Conservation (phyloP, 192 early-diverging fungal genomes). For the Coemansia asiatica region DNA sequence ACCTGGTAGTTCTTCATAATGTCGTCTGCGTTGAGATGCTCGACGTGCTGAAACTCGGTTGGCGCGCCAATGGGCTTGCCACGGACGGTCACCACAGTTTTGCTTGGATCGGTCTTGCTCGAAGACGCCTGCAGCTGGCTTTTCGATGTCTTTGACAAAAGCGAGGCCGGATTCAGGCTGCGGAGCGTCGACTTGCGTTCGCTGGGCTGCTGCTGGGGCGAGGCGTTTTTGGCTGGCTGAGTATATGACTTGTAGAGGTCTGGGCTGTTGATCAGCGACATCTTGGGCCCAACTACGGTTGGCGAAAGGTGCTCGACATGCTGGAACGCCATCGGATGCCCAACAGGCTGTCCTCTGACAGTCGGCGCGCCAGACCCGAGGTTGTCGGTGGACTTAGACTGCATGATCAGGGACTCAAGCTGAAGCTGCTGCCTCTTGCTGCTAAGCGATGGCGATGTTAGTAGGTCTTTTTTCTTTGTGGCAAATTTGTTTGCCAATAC, state of each 20-base stretch:
- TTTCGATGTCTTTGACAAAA: conserved; percentile 32
- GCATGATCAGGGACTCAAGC: conserved; percentile 48
- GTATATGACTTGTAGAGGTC: conserved; percentile 17
- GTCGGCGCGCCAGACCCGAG: conserved; percentile 23
- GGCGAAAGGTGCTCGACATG: conserved; percentile 55
- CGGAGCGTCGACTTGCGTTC: conserved; percentile 29
- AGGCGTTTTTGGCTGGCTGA: conserved; percentile 3
- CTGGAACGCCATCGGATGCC: conserved; percentile 50
- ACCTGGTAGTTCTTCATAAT: conserved; percentile 52
- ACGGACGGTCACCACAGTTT: conserved; percentile 23
- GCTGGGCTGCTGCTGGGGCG: neutral
- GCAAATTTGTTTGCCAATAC: conserved; percentile 46
- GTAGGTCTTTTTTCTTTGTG: conserved; percentile 46
- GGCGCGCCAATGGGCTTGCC: conserved; percentile 45
- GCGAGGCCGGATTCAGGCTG: conserved; percentile 41
- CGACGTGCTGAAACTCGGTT: conserved; percentile 46
- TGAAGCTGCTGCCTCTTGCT: conserved; percentile 53
- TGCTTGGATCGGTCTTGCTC: conserved; percentile 6
- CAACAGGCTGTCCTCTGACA: conserved; percentile 44
- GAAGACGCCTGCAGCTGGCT: neutral
- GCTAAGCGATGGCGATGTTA: conserved; percentile 28
- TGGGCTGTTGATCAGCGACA: conserved; percentile 39
- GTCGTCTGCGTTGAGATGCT: conserved; percentile 39
- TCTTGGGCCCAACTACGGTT: conserved; percentile 35
- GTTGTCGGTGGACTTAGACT: conserved; percentile 17